These are phyloP conservation scores for Xylariaceae sp. DNA, from an alignment of 2,329 filamentous ascomycete genomes.

Conservation along the genomic window DNA sequence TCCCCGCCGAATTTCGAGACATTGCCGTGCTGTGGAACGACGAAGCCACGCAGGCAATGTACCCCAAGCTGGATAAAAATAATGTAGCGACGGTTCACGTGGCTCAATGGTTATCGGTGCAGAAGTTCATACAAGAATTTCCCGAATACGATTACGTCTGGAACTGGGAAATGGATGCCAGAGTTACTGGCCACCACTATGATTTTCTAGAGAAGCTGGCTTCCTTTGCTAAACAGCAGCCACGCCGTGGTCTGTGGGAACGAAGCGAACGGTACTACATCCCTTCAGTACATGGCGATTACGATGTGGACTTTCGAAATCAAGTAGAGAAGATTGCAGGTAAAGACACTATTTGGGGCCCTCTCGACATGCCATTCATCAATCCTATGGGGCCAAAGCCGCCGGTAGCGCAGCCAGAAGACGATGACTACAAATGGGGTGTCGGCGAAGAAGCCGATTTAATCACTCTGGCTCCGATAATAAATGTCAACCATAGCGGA, in stretches of 20 bases:
- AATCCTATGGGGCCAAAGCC: conserved; percentile 61
- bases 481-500: conserved; percentile 66
- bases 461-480: conserved; percentile 73
- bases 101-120: conserved; percentile 67
- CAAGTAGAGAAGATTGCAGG: conserved; percentile 54
- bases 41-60: conserved; percentile 68
- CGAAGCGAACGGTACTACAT: conserved; percentile 70
- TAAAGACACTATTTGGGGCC: conserved; percentile 62
- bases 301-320: conserved; percentile 62
- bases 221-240: conserved; percentile 62
- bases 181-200: conserved; percentile 77
- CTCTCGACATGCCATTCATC: conserved; percentile 55
- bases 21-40: conserved; percentile 75
- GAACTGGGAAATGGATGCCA: conserved; percentile 84
- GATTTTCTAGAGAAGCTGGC: conserved; percentile 66
- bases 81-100: conserved; percentile 53
- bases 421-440: conserved; percentile 72
- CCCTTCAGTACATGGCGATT: conserved; percentile 62
- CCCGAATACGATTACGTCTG: conserved; percentile 78
- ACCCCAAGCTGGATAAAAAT: conserved; percentile 63
- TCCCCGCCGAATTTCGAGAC: conserved; percentile 65
- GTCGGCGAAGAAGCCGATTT: conserved; percentile 72
- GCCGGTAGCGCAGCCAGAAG: conserved; percentile 51
- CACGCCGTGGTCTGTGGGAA: conserved; percentile 70
- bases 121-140: conserved; percentile 70